A percentile compares a stretch with the other conserved stretches of the same genome.
Conservation (phyloP, 2,329 filamentous ascomycete genomes). For the Sporothrix luriei region DNA sequence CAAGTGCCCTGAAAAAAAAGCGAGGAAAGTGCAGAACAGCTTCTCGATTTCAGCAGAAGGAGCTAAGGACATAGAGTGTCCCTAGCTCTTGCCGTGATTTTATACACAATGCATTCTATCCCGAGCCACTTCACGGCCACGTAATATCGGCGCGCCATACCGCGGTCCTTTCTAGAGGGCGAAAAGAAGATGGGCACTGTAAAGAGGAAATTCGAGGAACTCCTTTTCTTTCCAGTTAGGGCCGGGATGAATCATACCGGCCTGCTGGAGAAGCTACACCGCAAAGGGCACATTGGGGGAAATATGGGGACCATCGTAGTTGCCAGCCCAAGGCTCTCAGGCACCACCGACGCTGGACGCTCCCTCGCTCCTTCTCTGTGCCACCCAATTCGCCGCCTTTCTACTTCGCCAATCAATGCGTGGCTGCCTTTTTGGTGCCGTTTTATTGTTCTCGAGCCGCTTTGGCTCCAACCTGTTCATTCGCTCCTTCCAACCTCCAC, state of each 20-base stretch:
- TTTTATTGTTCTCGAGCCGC: not conserved
- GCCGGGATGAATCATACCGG: conserved; percentile 8
- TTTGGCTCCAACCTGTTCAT: conserved; percentile 24
- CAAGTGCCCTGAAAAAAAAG: not conserved
- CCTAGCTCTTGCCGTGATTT: not conserved
- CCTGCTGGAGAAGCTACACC: conserved; percentile 10
- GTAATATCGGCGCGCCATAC: not conserved
- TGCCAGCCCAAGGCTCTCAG: not conserved
- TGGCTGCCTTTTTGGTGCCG: conserved; percentile 23
- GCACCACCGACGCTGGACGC: conserved; percentile 9
- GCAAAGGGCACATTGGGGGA: not conserved
- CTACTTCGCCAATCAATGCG: conserved; percentile 24
- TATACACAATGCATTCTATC: not conserved
- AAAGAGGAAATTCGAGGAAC: not conserved
- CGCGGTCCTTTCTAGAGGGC: not conserved
- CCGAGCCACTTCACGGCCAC: not conserved
- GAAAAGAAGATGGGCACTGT: not conserved
- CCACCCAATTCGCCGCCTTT: conserved; percentile 22
- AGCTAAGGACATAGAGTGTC: conserved; percentile 9
- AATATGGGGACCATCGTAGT: not conserved
- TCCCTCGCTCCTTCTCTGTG: conserved; percentile 10
- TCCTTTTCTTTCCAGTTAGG: not conserved
- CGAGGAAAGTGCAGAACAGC: not conserved
- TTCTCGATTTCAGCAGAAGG: not conserved
- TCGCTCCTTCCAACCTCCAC: conserved; percentile 27